Percentiles rank a stretch among this genome's conserved stretches.
Evolutionary conservation across 371 early-diverging fungal species (phyloP).

Genomic region (Circinella minor): DNA sequence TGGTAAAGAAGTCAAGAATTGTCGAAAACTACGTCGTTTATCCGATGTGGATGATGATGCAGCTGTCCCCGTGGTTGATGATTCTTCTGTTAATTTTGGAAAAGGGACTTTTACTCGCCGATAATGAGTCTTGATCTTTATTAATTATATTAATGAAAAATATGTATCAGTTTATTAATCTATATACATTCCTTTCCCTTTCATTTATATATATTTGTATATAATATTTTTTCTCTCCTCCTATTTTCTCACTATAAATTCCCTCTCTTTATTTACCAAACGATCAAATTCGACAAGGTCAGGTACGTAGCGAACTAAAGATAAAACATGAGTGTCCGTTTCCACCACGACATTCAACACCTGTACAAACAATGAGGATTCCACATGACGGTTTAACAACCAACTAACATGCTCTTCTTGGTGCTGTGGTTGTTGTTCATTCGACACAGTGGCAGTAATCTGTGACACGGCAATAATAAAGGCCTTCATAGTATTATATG

Average conservation of each 20-base stretch:
- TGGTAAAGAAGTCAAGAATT: constrained; percentile 31
- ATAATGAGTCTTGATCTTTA: constrained; percentile 48
- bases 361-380: constrained; percentile 24
- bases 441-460: constrained; percentile 25
- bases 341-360: constrained; percentile 61
- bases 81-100: constrained; percentile 37
- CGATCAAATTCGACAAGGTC: constrained; percentile 66
- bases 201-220: no score
- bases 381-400: neutral
- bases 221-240: no score
- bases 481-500: constrained; percentile 8
- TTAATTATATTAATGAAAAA: no score
- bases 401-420: constrained; percentile 10
- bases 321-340: constrained; percentile 46
- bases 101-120: constrained; percentile 49
- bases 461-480: constrained; percentile 33
- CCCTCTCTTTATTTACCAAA: constrained; percentile 40
- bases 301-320: constrained; percentile 59
- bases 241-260: no score
- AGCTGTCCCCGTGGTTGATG: neutral
- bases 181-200: no score
- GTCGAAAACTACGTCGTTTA: constrained; percentile 43
- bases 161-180: no score
- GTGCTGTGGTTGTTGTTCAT: constrained; percentile 12
- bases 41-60: neutral